Percentiles rank a stretch among this genome's conserved stretches.
Conservation (phyloP, 257 asterid species). For the Jacaranda mimosifolia region DNA sequence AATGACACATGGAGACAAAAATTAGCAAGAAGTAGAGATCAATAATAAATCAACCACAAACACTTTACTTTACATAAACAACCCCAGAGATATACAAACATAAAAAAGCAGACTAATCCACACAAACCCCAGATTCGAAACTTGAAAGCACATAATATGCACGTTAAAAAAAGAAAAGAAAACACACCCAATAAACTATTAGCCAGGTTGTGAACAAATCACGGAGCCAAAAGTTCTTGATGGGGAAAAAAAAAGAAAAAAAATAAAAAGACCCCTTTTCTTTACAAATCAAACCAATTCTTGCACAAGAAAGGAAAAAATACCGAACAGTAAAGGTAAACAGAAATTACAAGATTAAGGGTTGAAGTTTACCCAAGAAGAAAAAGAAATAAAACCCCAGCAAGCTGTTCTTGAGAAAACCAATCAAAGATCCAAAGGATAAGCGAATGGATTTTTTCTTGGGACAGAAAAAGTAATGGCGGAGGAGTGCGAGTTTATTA, state of each 20-base stretch:
- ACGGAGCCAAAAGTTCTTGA: background rate
- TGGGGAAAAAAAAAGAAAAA: too few relatives aligned
- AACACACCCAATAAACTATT: background rate
- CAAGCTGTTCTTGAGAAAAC: conserved; percentile 12
- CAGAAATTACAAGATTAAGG: background rate
- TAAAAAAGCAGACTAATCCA: background rate
- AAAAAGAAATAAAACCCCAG: conserved; percentile 6
- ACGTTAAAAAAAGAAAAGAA: background rate
- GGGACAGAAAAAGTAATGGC: conserved; percentile 26
- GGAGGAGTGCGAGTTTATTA: conserved; percentile 42
- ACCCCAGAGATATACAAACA: background rate
- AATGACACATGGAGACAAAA: conserved; percentile 1
- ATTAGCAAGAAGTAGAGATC: conserved; percentile 1
- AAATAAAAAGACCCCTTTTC: background rate
- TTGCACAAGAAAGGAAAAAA: background rate
- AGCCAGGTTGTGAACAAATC: background rate
- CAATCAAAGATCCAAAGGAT: conserved; percentile 3
- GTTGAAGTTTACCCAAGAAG: conserved; percentile 20
- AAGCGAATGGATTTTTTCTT: background rate
- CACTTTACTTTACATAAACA: background rate
- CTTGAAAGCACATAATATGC: background rate
- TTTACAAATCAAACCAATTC: conserved; percentile 4
- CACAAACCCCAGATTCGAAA: conserved; percentile 1
- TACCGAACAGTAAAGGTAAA: background rate
- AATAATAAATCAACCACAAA: background rate